phyloP scores from a whole-genome alignment of 2,329 filamentous ascomycete species.

The Davidsoniella neocaledoniae region DNA sequence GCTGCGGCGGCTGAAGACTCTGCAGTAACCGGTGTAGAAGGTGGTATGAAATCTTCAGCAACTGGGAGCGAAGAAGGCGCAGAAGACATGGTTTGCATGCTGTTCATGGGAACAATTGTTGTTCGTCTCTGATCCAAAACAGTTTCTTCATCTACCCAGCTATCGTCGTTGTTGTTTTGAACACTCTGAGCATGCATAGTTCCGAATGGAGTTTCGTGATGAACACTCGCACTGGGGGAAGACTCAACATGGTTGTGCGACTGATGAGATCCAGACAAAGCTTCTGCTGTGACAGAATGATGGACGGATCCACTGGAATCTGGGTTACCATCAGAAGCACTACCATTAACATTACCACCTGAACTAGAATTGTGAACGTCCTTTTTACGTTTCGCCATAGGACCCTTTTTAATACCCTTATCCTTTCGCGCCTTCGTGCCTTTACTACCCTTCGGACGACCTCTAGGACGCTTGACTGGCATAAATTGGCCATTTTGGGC shows the following conservation, averaged over 20 bases:
- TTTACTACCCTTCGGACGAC: conserved; percentile 33
- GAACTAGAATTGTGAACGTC: background rate
- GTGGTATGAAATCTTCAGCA: conserved; percentile 7
- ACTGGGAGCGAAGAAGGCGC: background rate
- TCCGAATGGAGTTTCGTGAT: background rate
- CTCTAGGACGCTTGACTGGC: conserved; percentile 24
- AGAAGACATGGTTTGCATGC: conserved; percentile 15
- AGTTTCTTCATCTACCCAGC: conserved; percentile 9
- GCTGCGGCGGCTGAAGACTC: conserved; percentile 12
- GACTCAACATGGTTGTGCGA: background rate
- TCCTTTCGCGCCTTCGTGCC: conserved; percentile 28
- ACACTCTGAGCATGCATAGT: background rate
- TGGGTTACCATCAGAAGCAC: background rate
- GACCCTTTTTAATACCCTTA: conserved; percentile 8
- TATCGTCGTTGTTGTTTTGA: background rate
- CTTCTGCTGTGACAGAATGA: background rate
- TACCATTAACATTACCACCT: background rate
- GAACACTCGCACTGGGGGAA: background rate
- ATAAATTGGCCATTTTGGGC: background rate
- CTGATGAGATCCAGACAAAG: background rate
- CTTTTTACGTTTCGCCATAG: conserved; percentile 8
- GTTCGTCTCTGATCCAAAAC: conserved; percentile 8
- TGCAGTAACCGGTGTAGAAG: background rate
- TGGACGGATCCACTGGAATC: background rate
- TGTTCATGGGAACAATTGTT: conserved; percentile 22